A percentile compares a stretch with the other conserved stretches of the same genome.
These are phyloP conservation scores for Sclerotinia borealis DNA, from an alignment of 2,329 filamentous ascomycete species.

Conservation along the genomic window DNA sequence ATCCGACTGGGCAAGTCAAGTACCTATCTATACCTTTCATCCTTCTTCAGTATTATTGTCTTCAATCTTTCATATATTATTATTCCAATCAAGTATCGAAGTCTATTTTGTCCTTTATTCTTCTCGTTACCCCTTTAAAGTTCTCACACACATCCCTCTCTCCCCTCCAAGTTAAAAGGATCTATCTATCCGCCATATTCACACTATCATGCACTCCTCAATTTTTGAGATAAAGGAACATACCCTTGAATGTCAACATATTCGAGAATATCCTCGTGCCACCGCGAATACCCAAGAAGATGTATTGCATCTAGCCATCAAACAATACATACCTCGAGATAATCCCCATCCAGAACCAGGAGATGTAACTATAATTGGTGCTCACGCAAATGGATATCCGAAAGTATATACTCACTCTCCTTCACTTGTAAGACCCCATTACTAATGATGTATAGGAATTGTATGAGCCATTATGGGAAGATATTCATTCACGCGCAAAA, in stretches of 20 bases:
- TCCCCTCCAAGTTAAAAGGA: too few species aligned
- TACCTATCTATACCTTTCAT: not conserved
- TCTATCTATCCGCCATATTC: not conserved
- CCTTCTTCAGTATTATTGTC: not conserved
- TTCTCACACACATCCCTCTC: not conserved
- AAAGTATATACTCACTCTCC: conserved; percentile 51
- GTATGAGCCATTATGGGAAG: conserved; percentile 86
- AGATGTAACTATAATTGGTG: conserved; percentile 78
- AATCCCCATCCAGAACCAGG: conserved; percentile 63
- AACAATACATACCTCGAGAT: conserved; percentile 77
- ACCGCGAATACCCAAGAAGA: conserved; percentile 70
- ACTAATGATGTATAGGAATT: conserved; percentile 58
- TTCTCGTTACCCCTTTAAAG: too few species aligned
- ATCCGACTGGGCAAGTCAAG: not conserved
- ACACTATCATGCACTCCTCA: conserved; percentile 19
- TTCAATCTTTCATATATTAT: not conserved
- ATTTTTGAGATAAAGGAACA: conserved; percentile 67
- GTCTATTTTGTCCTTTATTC: not conserved
- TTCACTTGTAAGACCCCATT: not conserved
- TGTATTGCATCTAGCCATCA: conserved; percentile 66
- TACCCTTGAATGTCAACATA: conserved; percentile 65
- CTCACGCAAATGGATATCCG: conserved; percentile 87
- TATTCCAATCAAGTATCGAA: not conserved
- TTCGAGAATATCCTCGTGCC: conserved; percentile 73
- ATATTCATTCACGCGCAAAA: conserved; percentile 56